Evolutionary conservation across 176 grass and related monocot genomes (phyloP).

Genomic region (Saccharum officinarum): DNA sequence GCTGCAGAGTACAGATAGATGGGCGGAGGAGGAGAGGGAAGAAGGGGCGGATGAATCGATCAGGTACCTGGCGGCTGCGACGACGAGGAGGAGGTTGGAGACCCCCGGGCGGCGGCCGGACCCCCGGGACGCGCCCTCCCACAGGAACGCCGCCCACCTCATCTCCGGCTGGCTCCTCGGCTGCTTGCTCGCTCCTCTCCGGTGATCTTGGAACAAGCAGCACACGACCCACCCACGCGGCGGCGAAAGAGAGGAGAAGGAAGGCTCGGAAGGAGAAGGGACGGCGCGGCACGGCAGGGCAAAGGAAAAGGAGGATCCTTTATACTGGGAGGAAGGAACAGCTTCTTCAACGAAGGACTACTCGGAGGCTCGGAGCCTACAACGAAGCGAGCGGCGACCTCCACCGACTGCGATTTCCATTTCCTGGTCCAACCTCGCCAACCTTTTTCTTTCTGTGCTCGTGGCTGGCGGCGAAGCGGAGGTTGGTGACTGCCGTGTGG

Average conservation of each 20-base stretch:
- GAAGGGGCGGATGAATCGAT: background rate
- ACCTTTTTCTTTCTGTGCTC: background rate
- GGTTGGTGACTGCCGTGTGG: background rate
- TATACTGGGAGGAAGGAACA: background rate
- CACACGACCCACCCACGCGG: background rate
- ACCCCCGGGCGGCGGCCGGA: constrained; percentile 36
- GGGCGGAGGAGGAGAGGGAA: background rate
- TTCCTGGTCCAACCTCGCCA: constrained; percentile 3
- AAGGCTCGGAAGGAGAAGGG: background rate
- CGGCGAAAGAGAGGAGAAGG: background rate
- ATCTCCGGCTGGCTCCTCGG: background rate
- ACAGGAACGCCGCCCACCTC: constrained; percentile 56
- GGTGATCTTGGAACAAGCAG: constrained; percentile 27
- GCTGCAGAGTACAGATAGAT: background rate
- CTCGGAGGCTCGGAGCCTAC: background rate
- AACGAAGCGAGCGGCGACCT: background rate
- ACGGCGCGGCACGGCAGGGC: background rate
- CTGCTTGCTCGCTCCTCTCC: background rate
- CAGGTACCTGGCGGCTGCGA: constrained; percentile 61
- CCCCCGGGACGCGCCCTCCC: constrained; percentile 37
- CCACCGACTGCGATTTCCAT: background rate
- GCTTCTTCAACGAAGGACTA: background rate
- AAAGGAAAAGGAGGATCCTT: background rate
- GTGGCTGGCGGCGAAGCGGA: background rate
- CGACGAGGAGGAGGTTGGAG: constrained; percentile 78